Conservation (phyloP, 768 basidiomycete genomes). For the Boletus tylopilopsis region DNA sequence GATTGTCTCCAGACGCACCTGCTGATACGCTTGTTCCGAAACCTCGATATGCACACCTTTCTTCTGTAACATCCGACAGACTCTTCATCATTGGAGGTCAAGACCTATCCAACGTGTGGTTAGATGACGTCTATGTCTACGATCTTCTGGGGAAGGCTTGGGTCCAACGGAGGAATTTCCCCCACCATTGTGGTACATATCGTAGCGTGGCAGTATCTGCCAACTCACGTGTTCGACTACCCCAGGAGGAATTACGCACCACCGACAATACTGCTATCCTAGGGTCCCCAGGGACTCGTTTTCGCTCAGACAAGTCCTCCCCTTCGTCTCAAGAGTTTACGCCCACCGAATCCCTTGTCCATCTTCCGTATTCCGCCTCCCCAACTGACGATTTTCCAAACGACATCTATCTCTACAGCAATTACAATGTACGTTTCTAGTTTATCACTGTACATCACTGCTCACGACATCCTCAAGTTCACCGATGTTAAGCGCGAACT, state of each 20-base stretch:
- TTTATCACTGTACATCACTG: background rate
- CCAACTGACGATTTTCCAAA: slow-evolving; percentile 74
- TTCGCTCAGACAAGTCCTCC: slow-evolving; percentile 45
- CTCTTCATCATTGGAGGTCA: slow-evolving; percentile 95
- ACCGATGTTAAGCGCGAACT: slow-evolving; percentile 95
- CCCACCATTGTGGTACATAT: slow-evolving; percentile 95
- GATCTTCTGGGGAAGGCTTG: slow-evolving; percentile 72
- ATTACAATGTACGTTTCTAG: slow-evolving; percentile 75
- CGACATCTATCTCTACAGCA: slow-evolving; percentile 90
- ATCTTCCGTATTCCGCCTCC: slow-evolving; percentile 72
- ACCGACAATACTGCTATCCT: slow-evolving; percentile 40
- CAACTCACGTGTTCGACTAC: slow-evolving; percentile 58
- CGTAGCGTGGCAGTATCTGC: slow-evolving; percentile 88
- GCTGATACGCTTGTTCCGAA: slow-evolving; percentile 61
- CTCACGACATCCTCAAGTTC: slow-evolving; percentile 49
- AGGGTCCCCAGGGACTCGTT: slow-evolving; percentile 57
- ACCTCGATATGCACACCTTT: slow-evolving; percentile 92
- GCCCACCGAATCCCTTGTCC: slow-evolving; percentile 54
- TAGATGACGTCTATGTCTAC: slow-evolving; percentile 89
- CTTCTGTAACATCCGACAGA: slow-evolving; percentile 77
- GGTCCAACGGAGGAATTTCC: slow-evolving; percentile 77
- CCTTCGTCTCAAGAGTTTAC: slow-evolving; percentile 47
- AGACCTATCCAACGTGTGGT: slow-evolving; percentile 89
- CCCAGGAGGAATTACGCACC: slow-evolving; percentile 54
- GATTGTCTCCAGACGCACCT: slow-evolving; percentile 33